phyloP scores from a whole-genome alignment of 148 eudicot genomes.

The Euryodendron excelsum region DNA sequence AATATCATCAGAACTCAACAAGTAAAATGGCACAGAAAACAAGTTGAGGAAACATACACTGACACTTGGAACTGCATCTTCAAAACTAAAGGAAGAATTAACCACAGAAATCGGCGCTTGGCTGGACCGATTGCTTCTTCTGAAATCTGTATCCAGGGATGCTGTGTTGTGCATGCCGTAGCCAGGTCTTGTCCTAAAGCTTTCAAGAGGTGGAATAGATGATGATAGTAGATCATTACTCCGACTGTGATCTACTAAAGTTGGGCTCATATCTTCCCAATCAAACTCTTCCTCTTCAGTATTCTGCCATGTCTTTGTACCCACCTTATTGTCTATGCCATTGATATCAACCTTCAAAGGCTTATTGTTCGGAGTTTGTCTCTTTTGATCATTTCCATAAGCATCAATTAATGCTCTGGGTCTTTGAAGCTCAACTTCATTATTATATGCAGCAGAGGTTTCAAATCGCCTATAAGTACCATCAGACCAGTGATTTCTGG shows the following conservation, averaged over 20 bases:
- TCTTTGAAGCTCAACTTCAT: conserved; percentile 55
- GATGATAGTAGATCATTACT: conserved; percentile 29
- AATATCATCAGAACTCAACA: conserved; percentile 9
- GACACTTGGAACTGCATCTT: conserved; percentile 34
- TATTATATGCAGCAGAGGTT: conserved; percentile 31
- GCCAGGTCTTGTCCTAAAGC: conserved; percentile 35
- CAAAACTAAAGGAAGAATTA: conserved; percentile 36
- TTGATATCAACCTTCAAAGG: conserved; percentile 40
- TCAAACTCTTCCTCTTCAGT: conserved; percentile 90
- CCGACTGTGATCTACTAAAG: conserved; percentile 41
- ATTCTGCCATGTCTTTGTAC: conserved; percentile 62
- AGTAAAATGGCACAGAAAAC: conserved; percentile 12
- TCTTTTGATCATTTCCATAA: conserved; percentile 74
- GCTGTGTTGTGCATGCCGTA: conserved; percentile 30
- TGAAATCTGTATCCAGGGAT: conserved; percentile 38
- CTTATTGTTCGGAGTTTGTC: conserved; percentile 35
- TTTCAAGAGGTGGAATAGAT: conserved; percentile 31
- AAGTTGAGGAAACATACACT: conserved; percentile 49
- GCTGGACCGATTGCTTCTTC: conserved; percentile 40
- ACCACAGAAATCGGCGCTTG: conserved; percentile 24
- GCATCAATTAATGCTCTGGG: conserved; percentile 91
- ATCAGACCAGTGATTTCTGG: conserved; percentile 33
- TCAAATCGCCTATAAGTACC: conserved; percentile 31
- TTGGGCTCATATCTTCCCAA: conserved; percentile 80
- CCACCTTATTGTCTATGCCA: conserved; percentile 31